Conservation (phyloP, 1,284 basidiomycete species). For the Jaminaea rosea region DNA sequence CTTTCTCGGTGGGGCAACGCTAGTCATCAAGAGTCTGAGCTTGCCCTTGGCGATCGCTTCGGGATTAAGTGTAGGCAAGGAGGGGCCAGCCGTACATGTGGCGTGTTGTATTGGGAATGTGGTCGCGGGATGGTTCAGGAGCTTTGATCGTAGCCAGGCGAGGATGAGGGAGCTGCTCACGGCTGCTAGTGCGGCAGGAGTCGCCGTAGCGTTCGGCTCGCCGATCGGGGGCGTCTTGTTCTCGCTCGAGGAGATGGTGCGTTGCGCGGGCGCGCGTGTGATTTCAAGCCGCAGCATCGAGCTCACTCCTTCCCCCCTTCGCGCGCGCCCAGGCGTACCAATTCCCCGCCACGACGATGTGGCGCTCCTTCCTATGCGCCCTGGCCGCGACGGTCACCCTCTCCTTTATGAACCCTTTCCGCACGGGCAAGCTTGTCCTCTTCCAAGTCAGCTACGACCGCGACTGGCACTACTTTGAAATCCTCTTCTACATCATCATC, state of each 20-base stretch:
- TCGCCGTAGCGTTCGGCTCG: conserved; percentile 93
- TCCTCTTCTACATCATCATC: conserved; percentile 85
- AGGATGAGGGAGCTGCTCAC: conserved; percentile 93
- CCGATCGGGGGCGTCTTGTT: conserved; percentile 97
- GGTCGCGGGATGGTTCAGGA: conserved; percentile 69
- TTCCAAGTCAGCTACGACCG: conserved; percentile 97
- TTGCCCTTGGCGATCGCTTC: conserved; percentile 96
- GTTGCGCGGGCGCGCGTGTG: background rate
- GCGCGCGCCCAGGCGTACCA: conserved; percentile 96
- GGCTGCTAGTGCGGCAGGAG: conserved; percentile 90
- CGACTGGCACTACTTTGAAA: conserved; percentile 99
- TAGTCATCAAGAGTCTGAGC: conserved; percentile 82
- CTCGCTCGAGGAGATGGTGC: conserved; percentile 52
- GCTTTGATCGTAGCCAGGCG: conserved; percentile 80
- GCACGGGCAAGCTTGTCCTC: conserved; percentile 92
- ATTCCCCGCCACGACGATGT: conserved; percentile 96
- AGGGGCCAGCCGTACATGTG: conserved; percentile 95
- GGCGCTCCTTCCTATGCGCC: conserved; percentile 93
- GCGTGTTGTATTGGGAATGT: conserved; percentile 87
- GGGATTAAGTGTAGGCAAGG: conserved; percentile 92
- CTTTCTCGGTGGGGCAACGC: conserved; percentile 78
- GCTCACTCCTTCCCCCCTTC: too few relatives aligned
- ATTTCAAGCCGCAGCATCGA: background rate
- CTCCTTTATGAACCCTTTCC: conserved; percentile 96
- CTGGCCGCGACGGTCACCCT: conserved; percentile 91